These are phyloP conservation scores for Suhomyces kunorum DNA, from an alignment of 1,139 yeast species.

Conservation along the genomic window DNA sequence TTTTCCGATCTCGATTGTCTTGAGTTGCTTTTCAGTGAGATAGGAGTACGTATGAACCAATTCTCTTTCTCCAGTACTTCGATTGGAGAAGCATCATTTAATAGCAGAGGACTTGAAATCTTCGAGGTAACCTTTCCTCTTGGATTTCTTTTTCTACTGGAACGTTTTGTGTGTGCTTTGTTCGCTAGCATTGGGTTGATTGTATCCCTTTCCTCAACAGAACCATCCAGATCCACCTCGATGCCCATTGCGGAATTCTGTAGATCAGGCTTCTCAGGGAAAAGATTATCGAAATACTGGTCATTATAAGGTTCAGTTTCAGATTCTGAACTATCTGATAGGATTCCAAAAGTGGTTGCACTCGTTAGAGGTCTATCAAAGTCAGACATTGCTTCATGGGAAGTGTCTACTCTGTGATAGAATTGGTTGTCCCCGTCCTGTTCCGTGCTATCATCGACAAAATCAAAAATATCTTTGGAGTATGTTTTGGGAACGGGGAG, in stretches of 20 bases:
- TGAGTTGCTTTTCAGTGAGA: background rate
- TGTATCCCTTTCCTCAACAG: constrained; percentile 22
- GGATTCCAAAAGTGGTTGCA: constrained; percentile 14
- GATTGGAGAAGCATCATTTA: too few relatives aligned
- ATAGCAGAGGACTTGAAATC: too few relatives aligned
- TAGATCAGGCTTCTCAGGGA: background rate
- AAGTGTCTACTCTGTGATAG: constrained; percentile 15
- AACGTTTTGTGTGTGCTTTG: background rate
- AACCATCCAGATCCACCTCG: constrained; percentile 11
- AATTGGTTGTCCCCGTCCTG: constrained; percentile 11
- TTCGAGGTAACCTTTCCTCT: background rate
- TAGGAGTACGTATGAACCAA: background rate
- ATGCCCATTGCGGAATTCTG: background rate
- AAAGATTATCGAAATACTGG: constrained; percentile 5
- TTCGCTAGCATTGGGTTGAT: constrained; percentile 24
- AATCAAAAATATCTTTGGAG: constrained; percentile 9
- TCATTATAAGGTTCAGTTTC: constrained; percentile 8
- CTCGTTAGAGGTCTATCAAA: constrained; percentile 11
- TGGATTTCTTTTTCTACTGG: background rate
- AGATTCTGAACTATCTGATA: constrained; percentile 14
- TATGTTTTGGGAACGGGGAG: background rate
- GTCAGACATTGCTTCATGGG: constrained; percentile 15
- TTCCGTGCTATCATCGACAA: constrained; percentile 16
- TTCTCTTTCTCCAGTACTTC: too few relatives aligned
- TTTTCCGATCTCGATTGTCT: background rate